These are phyloP conservation scores for Didymella exigua DNA, from an alignment of 2,329 filamentous ascomycete genomes.

Conservation along the genomic window DNA sequence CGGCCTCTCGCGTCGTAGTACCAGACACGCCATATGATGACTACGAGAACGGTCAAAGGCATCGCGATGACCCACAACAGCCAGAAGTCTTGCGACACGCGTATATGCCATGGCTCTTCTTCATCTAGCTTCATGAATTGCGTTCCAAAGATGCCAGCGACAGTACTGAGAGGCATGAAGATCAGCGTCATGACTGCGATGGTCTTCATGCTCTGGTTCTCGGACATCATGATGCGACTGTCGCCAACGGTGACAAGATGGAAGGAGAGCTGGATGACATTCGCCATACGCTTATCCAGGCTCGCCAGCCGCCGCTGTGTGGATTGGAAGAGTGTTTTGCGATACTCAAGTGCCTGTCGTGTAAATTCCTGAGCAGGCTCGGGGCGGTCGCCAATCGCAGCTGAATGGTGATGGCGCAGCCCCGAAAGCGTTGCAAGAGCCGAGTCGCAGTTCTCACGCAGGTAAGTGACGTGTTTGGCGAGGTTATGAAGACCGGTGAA, in stretches of 20 bases:
- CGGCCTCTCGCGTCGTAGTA: conserved; percentile 26
- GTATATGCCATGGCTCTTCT: conserved; percentile 24
- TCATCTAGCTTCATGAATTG: conserved; percentile 37
- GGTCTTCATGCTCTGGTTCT: conserved; percentile 54
- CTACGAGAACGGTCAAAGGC: conserved; percentile 30
- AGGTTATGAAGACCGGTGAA: conserved; percentile 45
- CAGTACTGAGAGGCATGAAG: conserved; percentile 51
- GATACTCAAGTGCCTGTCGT: conserved; percentile 36
- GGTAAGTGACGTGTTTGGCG: conserved; percentile 48
- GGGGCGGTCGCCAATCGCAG: conserved; percentile 3
- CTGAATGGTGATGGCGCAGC: conserved; percentile 29
- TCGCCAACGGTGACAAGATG: conserved; percentile 50
- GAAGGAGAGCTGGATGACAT: conserved; percentile 49
- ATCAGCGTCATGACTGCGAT: conserved; percentile 53
- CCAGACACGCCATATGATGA: conserved; percentile 31
- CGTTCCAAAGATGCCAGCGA: conserved; percentile 39
- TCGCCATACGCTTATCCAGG: conserved; percentile 46
- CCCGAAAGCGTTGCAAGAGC: conserved; percentile 35
- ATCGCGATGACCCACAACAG: conserved; percentile 36
- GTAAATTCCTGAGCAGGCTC: conserved; percentile 18
- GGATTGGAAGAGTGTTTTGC: conserved; percentile 41
- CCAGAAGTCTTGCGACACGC: conserved; percentile 40
- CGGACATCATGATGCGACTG: conserved; percentile 44
- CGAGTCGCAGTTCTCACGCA: conserved; percentile 45
- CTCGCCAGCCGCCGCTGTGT: conserved; percentile 43